Evolutionary conservation across 2,329 filamentous ascomycete genomes (phyloP), one percentile per base, ranked within the genome.

Genomic region (Colletotrichum tamarilloi): DNA sequence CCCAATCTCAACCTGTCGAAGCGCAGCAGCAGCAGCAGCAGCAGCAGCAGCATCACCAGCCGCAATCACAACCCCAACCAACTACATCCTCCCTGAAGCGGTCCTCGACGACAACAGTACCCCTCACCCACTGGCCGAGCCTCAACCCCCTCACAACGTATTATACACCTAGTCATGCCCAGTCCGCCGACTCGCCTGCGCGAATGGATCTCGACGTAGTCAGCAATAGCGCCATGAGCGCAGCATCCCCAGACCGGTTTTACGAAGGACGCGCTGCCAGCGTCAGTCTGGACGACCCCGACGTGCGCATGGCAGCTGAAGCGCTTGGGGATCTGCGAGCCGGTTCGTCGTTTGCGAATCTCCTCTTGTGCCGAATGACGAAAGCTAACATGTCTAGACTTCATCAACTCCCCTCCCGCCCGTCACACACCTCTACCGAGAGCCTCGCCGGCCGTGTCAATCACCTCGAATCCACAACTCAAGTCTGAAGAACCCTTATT

Each of bases 281-380:
- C 72, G 87, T 91, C 60, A 90, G 84, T 72, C 81, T 93, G 32
- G 91, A 93, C 77, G 91, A 93, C 75, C 91, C 91, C 3, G 91
- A 92, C 77, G 91, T 93, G 46, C 87, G 91, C 55, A 85, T 92
- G 77, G 93, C 93, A 28, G 93, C 93, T 35, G 92, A 95, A 81
- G 93, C 93, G 8, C 84, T 95, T 16, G 93, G 93, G 62, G 92
- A 94, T 77, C 86, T 95, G 73, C 88, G 92, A 82, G 91, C 93
- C 77, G 92, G 93, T 95, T 85, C 79, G 88, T 82, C 32, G 52
- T 70, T 30, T 60, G 55, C 71, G 68, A 68, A 56, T 19, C 8
- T 2, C 14, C 0, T 7, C 19, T 42, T 6, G 16, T 42, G 5
- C n/a, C 30, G 14, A 28, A 46, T 42, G 2, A 55, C 62, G 64